Evolutionary conservation across 2,329 filamentous ascomycete species (phyloP), one percentile per base, ranked within the genome.

Genomic region (Emericellopsis cladophorae): DNA sequence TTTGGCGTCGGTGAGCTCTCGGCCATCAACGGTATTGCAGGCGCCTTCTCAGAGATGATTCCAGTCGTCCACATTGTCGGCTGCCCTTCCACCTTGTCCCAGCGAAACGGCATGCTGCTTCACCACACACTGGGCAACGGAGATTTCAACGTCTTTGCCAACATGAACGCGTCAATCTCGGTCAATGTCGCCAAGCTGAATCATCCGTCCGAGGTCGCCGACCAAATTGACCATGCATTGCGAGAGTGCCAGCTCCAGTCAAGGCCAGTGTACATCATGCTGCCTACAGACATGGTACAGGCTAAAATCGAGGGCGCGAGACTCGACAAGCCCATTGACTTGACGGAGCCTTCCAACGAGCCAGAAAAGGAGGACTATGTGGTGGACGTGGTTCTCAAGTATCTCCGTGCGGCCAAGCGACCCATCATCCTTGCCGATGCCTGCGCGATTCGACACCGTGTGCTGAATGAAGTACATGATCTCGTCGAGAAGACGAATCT

Each of bases 371-470:
- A 93, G 59, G 72, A 86, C 46, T 88, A 89, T 45, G 84, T 90
- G n/a, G 83, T 93, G 9, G 76, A 85, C 31, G 78, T 87, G 14
- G 73, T 93, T 10, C 64, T 89, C 43, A 80, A 79, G 56, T 81
- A 80, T 51, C 72, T 94, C 23, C 73, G 81, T 40, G 72, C 68
- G 0, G 85, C 87, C 10, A 78, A 84, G 58, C 77, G 76, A 42
- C 87, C 88, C 4, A 66, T 92, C 32, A 76, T 95, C 31, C 67
- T 95, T 7, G 79, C 93, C 6, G 88, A 95, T 57, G 84, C 84
- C 29, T 92, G 86, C 52, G 82, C 85, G 10, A 79, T 88, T 47
- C 78, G 86, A 29, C 84, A 92, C 54, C 71, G 80, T 34, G 81
- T 83, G 14, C 59, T 89, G 1, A 59, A 76, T 1, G 85, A 92